phyloP scores from a whole-genome alignment of 176 grass and related monocot species.

The Juncus inflexus region DNA sequence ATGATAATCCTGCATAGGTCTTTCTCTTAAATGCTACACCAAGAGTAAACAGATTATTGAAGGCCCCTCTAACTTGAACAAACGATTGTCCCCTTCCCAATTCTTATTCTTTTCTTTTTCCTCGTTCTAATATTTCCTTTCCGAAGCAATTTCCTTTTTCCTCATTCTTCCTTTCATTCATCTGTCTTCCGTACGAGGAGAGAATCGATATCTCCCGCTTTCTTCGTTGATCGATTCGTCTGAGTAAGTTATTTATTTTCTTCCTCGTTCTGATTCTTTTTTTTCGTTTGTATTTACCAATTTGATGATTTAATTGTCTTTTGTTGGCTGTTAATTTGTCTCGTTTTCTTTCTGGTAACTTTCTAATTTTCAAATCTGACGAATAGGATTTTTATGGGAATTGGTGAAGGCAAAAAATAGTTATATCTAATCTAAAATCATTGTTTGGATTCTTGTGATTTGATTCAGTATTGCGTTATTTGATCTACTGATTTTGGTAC shows the following conservation, averaged over 20 bases:
- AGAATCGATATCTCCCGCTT: slow-evolving; percentile 20
- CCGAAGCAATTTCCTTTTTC: too few relatives aligned
- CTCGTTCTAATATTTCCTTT: too few relatives aligned
- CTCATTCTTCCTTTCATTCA: neutral
- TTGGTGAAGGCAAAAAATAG: neutral
- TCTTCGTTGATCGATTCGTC: slow-evolving; percentile 15
- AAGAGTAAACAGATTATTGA: too few relatives aligned
- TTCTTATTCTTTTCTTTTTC: too few relatives aligned
- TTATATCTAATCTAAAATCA: neutral
- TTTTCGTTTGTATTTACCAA: neutral
- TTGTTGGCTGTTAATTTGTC: slow-evolving; percentile 1
- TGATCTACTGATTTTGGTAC: neutral
- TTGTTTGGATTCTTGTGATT: too few relatives aligned
- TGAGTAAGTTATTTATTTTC: slow-evolving; percentile 16
- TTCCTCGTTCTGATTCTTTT: neutral
- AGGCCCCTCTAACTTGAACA: too few relatives aligned
- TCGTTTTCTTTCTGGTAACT: neutral
- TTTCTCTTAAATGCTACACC: too few relatives aligned
- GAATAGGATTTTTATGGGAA: neutral
- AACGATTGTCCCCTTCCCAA: too few relatives aligned
- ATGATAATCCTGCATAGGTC: too few relatives aligned
- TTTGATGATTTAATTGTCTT: neutral
- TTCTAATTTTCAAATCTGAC: neutral
- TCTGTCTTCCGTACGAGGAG: slow-evolving; percentile 1
- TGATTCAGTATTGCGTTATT: too few relatives aligned